Conservation (phyloP, 257 asterid genomes). For the Solanum chmielewskii region DNA sequence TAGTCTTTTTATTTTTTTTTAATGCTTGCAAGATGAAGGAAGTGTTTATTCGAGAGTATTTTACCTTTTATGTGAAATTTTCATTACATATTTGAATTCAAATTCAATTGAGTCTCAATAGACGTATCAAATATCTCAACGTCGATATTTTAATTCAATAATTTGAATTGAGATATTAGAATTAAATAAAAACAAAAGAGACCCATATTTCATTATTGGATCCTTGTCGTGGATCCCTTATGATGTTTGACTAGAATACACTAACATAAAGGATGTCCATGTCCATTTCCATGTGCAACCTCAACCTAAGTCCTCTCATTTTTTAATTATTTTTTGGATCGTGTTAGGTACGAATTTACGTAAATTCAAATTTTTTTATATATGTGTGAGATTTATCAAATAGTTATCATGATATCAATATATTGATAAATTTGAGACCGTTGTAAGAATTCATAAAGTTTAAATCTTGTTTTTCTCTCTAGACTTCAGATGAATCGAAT, state of each 20-base stretch:
- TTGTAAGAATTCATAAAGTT: background rate
- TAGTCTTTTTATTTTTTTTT: background rate
- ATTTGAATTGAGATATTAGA: background rate
- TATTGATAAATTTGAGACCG: background rate
- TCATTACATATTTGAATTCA: rapidly evolving
- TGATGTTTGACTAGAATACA: background rate
- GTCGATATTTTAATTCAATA: background rate
- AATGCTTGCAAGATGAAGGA: background rate
- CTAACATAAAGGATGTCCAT: background rate
- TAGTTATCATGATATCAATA: background rate
- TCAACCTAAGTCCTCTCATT: background rate
- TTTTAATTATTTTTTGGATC: background rate
- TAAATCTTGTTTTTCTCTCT: background rate
- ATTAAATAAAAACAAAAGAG: background rate
- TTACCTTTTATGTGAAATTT: background rate
- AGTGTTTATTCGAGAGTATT: background rate
- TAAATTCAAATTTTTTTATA: background rate
- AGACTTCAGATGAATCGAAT: rapidly evolving
- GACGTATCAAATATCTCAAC: background rate
- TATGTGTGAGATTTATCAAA: background rate
- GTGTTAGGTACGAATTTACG: background rate
- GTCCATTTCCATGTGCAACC: background rate
- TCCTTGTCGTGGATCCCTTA: background rate
- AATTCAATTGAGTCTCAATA: background rate
- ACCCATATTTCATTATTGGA: background rate